Evolutionary conservation across 306 rosid genomes (phyloP).

Genomic region (Ammopiptanthus mongolicus): DNA sequence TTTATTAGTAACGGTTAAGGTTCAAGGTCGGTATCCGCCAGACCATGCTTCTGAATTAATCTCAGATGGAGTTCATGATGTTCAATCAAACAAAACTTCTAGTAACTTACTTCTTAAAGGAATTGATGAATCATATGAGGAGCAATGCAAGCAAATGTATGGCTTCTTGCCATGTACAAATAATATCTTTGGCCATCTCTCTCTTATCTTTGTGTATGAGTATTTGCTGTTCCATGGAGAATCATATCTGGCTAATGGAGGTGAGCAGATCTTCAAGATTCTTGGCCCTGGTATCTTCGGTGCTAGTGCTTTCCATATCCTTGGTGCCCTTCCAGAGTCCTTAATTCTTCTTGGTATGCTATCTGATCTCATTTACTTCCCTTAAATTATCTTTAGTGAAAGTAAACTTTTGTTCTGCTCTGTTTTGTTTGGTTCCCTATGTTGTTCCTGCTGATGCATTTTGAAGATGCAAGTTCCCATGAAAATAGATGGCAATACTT

Average conservation of each 20-base stretch:
- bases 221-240: constrained; percentile 45
- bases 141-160: constrained; percentile 35
- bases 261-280: constrained; percentile 44
- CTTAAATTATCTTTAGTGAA: not conserved
- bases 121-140: not conserved
- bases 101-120: constrained; percentile 12
- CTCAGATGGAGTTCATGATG: constrained; percentile 27
- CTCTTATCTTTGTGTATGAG: constrained; percentile 43
- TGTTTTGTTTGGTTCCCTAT: not conserved
- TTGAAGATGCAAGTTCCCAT: no score
- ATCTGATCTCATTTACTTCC: not conserved
- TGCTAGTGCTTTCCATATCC: constrained; percentile 41
- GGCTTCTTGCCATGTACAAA: constrained; percentile 51
- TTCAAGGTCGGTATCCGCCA: constrained; percentile 12
- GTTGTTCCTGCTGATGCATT: no score
- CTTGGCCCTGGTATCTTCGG: constrained; percentile 59
- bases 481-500: no score
- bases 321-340: constrained; percentile 50
- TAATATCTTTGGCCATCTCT: constrained; percentile 33
- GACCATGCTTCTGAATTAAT: not conserved
- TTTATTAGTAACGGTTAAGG: not conserved
- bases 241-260: constrained; percentile 35
- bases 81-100: constrained; percentile 2
- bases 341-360: constrained; percentile 40
- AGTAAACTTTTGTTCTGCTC: not conserved